A percentile compares a stretch with the other conserved stretches of the same genome.
phyloP scores from a whole-genome alignment of 345 rosid species.

The Corchorus olitorius region DNA sequence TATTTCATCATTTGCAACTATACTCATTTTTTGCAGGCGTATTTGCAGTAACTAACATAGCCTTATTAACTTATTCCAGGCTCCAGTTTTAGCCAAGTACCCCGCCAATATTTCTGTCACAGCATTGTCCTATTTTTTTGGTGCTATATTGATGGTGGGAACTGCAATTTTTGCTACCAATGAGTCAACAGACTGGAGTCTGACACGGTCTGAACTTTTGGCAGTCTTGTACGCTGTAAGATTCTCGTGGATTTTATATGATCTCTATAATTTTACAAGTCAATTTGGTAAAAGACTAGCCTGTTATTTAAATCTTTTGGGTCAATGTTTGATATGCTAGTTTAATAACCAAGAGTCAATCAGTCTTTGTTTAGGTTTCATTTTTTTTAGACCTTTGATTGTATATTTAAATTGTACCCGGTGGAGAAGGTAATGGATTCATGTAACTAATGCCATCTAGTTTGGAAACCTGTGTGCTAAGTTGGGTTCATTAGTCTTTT shows the following conservation, averaged over 20 bases:
- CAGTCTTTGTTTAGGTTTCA: not conserved
- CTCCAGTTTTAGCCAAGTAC: slow-evolving; percentile 74
- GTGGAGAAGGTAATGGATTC: too few relatives aligned
- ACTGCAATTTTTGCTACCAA: slow-evolving; percentile 63
- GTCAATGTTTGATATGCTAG: not conserved
- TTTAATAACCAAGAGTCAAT: not conserved
- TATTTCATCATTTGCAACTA: too few relatives aligned
- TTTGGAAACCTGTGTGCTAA: too few relatives aligned
- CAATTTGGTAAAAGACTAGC: not conserved
- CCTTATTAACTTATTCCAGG: slow-evolving; percentile 46
- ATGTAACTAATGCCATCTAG: too few relatives aligned
- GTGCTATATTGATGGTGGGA: slow-evolving; percentile 69
- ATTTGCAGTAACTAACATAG: slow-evolving; percentile 18
- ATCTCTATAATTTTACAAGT: not conserved
- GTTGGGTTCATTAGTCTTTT: too few relatives aligned
- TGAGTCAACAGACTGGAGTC: slow-evolving; percentile 77
- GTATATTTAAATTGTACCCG: too few relatives aligned
- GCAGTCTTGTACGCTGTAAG: slow-evolving; percentile 95
- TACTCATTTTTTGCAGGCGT: not conserved
- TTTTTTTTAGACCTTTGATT: too few relatives aligned
- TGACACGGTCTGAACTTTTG: slow-evolving; percentile 74
- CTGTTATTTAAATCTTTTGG: slow-evolving; percentile 14
- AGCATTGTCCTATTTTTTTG: slow-evolving; percentile 81
- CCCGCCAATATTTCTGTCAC: slow-evolving; percentile 87
- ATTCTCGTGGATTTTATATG: slow-evolving; percentile 25